Conservation (phyloP, 805 yeast genomes). For the Myxozyma monticola region DNA sequence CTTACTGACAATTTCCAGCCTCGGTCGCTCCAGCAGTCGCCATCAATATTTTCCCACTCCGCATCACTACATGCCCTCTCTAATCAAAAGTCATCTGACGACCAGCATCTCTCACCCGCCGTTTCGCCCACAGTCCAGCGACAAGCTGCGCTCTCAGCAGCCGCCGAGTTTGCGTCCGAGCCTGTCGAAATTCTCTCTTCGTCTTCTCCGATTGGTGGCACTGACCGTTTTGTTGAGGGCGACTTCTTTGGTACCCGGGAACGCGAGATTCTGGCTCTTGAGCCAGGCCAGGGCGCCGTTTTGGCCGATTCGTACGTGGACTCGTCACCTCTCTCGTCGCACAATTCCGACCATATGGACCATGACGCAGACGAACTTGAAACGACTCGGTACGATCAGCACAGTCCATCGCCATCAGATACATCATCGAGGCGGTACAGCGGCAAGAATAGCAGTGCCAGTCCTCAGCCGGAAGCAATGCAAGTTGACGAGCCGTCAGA, state of each 20-base stretch:
- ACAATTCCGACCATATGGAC: neutral
- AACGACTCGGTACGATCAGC: too few relatives aligned
- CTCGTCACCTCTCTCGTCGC: constrained; percentile 1
- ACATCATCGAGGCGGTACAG: too few relatives aligned
- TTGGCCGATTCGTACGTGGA: neutral
- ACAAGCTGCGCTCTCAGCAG: constrained; percentile 17
- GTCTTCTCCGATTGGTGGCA: constrained; percentile 13
- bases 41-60: too few relatives aligned
- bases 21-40: too few relatives aligned
- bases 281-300: constrained; percentile 2
- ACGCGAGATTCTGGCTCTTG: constrained; percentile 18
- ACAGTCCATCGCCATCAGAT: too few relatives aligned
- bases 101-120: too few relatives aligned
- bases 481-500: too few relatives aligned
- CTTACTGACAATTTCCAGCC: too few relatives aligned
- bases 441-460: too few relatives aligned
- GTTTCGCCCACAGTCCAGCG: constrained; percentile 5
- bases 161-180: constrained; percentile 17
- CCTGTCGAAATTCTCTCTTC: constrained; percentile 9
- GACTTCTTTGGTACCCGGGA: constrained; percentile 25
- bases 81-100: too few relatives aligned
- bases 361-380: constrained; percentile 2
- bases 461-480: too few relatives aligned
- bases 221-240: constrained; percentile 11
- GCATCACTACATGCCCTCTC: too few relatives aligned